Conservation (phyloP, 1,139 yeast genomes). For the Lipomyces yarrowii region DNA sequence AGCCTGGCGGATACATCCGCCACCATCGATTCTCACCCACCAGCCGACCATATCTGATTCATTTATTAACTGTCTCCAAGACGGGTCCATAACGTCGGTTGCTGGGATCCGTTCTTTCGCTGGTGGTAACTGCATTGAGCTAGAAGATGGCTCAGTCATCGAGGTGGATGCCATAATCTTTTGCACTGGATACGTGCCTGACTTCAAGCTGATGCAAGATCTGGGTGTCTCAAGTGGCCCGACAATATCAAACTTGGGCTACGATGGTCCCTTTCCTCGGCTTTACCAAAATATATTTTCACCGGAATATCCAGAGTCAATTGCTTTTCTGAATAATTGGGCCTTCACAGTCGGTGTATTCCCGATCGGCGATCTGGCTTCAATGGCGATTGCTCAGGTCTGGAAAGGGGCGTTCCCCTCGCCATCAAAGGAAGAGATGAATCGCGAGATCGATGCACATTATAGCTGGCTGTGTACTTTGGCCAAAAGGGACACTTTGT, state of each 20-base stretch:
- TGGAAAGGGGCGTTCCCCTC: neutral
- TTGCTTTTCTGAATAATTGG: neutral
- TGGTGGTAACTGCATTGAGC: neutral
- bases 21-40: neutral
- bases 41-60: neutral
- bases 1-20: neutral
- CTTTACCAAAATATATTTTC: neutral
- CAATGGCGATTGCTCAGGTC: neutral
- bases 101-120: neutral
- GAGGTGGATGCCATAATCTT: neutral
- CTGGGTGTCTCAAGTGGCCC: neutral
- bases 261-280: neutral
- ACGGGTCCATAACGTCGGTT: neutral
- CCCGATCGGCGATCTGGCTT: neutral
- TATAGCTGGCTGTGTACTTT: neutral
- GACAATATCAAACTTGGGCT: neutral
- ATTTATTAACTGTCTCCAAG: neutral
- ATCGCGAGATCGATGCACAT: neutral
- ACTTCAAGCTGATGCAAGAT: neutral
- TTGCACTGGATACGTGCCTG: neutral
- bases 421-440: neutral
- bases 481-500: neutral
- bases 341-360: neutral
- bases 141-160: neutral
- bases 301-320: neutral